Evolutionary conservation across 441 rosid genomes (phyloP), one percentile per base, ranked within the genome.

Genomic region (Brassica balearica): DNA sequence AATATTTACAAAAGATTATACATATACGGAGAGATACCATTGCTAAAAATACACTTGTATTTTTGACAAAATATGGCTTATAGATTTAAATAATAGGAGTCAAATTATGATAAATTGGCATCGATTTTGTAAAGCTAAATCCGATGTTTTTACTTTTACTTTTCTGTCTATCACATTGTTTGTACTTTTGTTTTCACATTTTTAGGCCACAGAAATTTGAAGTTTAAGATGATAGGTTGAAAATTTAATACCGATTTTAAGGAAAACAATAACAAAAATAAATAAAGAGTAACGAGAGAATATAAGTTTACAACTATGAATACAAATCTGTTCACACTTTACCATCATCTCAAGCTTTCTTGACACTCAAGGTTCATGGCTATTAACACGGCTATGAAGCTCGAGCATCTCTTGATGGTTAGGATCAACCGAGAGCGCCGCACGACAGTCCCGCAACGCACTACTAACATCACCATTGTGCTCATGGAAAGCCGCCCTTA

Each of bases 401-500:
- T 94, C 99, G 38, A 90, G 81, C 97, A 92, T 92, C 77, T 96
- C 98, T 84, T 86, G 97, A 77, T 96, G 96, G 68, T 87, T 87
- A 15, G 98, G 98, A 69, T 94, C 99, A 0, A 96, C 92, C 2
- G 97, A 94, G 22, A 94, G 97, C 32, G 99, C 98, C 1, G 98
- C 99, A 23, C 97, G 91, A 75, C 99, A 96, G 79, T 96, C 99
- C 20, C 97, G 79, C 9, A 91, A 83, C 1, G 95, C 99, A 8
- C 85, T 90, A 43, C 81, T 19, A 0, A 85, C 97, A 73, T 94
- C 93, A 2, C 97, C 94, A 0, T 85, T 81, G 43, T 96, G 97
- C 86, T 96, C 98, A 0, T 94, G 93, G 80, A 96, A 94, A 17
- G 99, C 98, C 0, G 98, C 99, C 38, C 98, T 84, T 77, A 96